phyloP scores from a whole-genome alignment of 2,329 filamentous ascomycete species.

The Hypoxylon sp. region DNA sequence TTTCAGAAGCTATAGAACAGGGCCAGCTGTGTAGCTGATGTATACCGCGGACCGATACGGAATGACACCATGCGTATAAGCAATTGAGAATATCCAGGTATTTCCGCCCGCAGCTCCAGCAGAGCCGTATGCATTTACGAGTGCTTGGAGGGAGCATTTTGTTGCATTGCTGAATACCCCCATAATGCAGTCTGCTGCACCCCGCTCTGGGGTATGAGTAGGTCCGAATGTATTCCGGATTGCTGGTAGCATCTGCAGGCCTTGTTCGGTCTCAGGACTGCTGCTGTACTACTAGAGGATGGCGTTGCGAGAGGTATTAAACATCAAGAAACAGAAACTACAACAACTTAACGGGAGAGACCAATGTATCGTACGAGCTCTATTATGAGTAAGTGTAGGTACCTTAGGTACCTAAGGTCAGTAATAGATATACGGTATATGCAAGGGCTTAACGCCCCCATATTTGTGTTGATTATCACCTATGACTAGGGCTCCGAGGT shows the following conservation, averaged over 20 bases:
- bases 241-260: neutral
- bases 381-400: neutral
- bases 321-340: neutral
- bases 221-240: slow-evolving; percentile 33
- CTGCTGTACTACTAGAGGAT: neutral
- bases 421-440: neutral
- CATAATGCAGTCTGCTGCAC: slow-evolving; percentile 7
- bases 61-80: slow-evolving; percentile 17
- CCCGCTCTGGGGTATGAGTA: slow-evolving; percentile 29
- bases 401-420: neutral
- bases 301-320: neutral
- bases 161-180: slow-evolving; percentile 3
- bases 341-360: neutral
- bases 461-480: slow-evolving; percentile 13
- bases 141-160: neutral
- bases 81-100: neutral
- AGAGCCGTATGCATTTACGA: slow-evolving; percentile 15
- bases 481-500: neutral
- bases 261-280: neutral
- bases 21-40: slow-evolving; percentile 18
- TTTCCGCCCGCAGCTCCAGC: slow-evolving; percentile 8
- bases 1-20: slow-evolving; percentile 4
- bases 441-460: slow-evolving; percentile 1
- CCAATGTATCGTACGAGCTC: neutral
- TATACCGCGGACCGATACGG: slow-evolving; percentile 34